Conservation (phyloP, 306 rosid genomes). For the Abrus precatorius region DNA sequence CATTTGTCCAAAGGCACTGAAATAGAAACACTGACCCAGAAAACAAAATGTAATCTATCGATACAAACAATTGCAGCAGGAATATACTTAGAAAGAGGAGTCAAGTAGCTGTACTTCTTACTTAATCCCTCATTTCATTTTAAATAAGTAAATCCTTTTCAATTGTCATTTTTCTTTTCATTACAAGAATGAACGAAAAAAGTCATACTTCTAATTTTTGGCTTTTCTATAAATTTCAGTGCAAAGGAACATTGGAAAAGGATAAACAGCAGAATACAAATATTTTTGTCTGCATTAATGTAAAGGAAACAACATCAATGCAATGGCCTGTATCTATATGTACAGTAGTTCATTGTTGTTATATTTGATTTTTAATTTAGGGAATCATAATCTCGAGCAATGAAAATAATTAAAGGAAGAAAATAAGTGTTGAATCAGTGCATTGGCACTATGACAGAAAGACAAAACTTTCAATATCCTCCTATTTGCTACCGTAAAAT, state of each 20-base stretch:
- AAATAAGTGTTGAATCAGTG: background rate
- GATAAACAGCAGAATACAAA: conserved; percentile 15
- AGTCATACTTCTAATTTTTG: background rate
- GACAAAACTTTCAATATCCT: conserved; percentile 22
- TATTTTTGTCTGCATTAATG: background rate
- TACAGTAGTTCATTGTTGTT: background rate
- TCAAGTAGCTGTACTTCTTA: background rate
- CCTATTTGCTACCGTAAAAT: conserved; percentile 11
- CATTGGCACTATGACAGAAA: conserved; percentile 2
- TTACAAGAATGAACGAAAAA: conserved; percentile 1
- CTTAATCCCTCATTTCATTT: conserved; percentile 29
- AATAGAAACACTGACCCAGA: conserved; percentile 33
- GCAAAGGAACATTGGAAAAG: conserved; percentile 18
- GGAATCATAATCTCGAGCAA: background rate
- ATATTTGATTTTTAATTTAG: background rate
- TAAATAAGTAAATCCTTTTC: conserved; percentile 14
- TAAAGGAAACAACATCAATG: conserved; percentile 10
- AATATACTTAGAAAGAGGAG: conserved; percentile 12
- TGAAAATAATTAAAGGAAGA: conserved; percentile 11
- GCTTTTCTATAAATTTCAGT: background rate
- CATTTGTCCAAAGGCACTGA: conserved; percentile 8
- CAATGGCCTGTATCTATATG: background rate
- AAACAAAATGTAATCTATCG: conserved; percentile 21
- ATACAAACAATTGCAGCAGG: background rate
- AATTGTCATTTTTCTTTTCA: conserved; percentile 31